Evolutionary conservation across 768 basidiomycete species (phyloP).

Genomic region (Hortiboletus campestris): DNA sequence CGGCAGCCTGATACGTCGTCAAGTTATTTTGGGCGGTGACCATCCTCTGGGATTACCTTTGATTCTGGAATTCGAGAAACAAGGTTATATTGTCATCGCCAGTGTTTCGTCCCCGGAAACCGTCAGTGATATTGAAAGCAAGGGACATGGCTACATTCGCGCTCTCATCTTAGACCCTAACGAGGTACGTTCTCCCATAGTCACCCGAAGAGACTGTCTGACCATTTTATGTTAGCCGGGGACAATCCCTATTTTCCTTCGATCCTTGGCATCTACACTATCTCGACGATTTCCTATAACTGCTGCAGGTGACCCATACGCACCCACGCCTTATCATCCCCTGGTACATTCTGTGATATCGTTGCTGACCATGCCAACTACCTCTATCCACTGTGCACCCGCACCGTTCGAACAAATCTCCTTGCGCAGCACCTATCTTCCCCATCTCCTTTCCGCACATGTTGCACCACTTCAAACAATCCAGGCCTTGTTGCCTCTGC

Average conservation of each 20-base stretch:
- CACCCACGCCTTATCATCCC: constrained; percentile 59
- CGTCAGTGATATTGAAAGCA: constrained; percentile 60
- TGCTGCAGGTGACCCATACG: constrained; percentile 77
- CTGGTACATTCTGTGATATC: constrained; percentile 80
- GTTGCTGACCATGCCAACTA: constrained; percentile 56
- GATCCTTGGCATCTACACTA: constrained; percentile 76
- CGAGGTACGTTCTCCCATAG: constrained; percentile 48
- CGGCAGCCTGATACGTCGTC: constrained; percentile 2
- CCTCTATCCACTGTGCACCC: constrained; percentile 36
- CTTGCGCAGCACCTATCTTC: constrained; percentile 59
- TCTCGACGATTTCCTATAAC: constrained; percentile 81
- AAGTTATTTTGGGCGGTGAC: constrained; percentile 84
- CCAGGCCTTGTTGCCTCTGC: constrained; percentile 72
- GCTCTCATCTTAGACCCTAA: constrained; percentile 79
- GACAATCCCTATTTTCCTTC: constrained; percentile 71
- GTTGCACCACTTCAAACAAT: constrained; percentile 74
- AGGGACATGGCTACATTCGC: constrained; percentile 72
- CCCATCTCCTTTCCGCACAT: constrained; percentile 73
- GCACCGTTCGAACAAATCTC: constrained; percentile 73
- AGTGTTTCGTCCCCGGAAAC: constrained; percentile 71
- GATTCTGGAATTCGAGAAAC: constrained; percentile 68
- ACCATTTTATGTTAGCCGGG: constrained; percentile 50
- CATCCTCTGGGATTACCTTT: constrained; percentile 67
- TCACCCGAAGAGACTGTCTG: not conserved
- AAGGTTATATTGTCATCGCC: constrained; percentile 80